These are phyloP conservation scores for Dryadomyces sulphureus DNA, from an alignment of 2,329 filamentous ascomycete species.

Conservation along the genomic window DNA sequence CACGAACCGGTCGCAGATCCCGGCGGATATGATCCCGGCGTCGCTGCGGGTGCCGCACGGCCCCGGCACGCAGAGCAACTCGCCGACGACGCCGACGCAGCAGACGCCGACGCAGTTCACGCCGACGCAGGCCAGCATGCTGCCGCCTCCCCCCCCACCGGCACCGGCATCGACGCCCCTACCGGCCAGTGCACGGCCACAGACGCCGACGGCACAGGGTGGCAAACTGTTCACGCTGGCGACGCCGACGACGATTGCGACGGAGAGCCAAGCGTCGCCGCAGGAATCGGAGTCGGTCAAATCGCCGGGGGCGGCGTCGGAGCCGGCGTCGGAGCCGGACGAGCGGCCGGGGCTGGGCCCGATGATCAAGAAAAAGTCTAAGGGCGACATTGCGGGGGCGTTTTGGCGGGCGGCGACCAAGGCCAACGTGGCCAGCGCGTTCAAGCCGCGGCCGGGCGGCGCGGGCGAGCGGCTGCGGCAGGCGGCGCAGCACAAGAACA, in stretches of 20 bases:
- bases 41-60: not conserved
- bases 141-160: conserved; percentile 2
- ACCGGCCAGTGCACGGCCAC: conserved; percentile 4
- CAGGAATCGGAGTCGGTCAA: not conserved
- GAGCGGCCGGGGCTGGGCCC: conserved; percentile 68
- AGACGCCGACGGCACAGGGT: conserved; percentile 6
- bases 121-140: not conserved
- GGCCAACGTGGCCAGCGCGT: conserved; percentile 48
- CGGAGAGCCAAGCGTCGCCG: not conserved
- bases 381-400: conserved; percentile 56
- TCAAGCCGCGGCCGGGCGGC: conserved; percentile 79
- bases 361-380: conserved; percentile 71
- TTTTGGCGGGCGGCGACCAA: conserved; percentile 71
- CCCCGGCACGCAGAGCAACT: not conserved
- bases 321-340: conserved; percentile 13
- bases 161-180: conserved; percentile 1
- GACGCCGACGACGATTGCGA: not conserved
- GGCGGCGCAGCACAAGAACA: conserved; percentile 37
- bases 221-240: conserved; percentile 6
- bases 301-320: conserved; percentile 4
- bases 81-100: not conserved
- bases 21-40: not conserved
- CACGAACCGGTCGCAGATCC: conserved; percentile 12
- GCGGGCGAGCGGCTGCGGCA: conserved; percentile 66
- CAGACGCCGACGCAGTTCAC: not conserved